phyloP scores from a whole-genome alignment of 179 eudicot genomes.

The Gypsophila paniculata region DNA sequence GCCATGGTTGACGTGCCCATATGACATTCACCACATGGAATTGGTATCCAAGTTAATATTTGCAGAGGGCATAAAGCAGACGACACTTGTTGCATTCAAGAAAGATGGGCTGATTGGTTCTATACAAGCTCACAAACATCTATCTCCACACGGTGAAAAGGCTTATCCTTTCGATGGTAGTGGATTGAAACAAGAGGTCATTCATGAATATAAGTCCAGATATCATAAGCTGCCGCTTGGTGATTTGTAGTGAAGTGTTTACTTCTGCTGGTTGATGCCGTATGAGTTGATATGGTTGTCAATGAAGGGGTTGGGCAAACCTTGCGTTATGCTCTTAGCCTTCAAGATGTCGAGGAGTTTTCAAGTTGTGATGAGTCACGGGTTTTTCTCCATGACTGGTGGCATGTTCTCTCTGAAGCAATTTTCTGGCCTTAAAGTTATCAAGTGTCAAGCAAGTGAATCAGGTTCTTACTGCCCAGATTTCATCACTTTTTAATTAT shows the following conservation, averaged over 20 bases:
- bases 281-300: too few species aligned
- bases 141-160: background rate
- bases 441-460: too few species aligned
- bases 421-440: too few species aligned
- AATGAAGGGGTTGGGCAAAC: too few species aligned
- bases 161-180: background rate
- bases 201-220: background rate
- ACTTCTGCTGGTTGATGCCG: too few species aligned
- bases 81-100: background rate
- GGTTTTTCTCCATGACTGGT: too few species aligned
- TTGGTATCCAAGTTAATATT: background rate
- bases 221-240: background rate
- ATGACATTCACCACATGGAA: background rate
- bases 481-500: too few species aligned
- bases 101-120: background rate
- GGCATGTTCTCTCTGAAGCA: too few species aligned
- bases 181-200: background rate
- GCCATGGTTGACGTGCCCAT: slow-evolving; percentile 5
- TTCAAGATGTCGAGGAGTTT: too few species aligned
- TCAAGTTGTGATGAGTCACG: too few species aligned
- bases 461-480: too few species aligned
- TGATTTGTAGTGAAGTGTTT: background rate
- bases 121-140: background rate
- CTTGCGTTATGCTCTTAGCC: too few species aligned
- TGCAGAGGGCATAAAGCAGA: background rate